phyloP scores from a whole-genome alignment of 129 eudicot genomes.

The Escallonia herrerae region DNA sequence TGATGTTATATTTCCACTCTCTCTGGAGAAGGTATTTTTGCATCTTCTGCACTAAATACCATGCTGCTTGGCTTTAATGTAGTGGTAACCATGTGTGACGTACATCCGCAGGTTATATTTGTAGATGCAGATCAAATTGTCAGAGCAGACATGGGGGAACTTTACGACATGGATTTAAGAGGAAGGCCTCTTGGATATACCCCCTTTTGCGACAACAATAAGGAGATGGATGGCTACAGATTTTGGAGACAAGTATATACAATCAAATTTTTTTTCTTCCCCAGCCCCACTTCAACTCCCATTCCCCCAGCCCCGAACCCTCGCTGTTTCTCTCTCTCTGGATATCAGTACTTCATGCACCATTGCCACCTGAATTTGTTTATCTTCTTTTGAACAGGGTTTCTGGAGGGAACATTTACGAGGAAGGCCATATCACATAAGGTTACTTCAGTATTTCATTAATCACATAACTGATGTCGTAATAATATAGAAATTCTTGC shows the following conservation, averaged over 20 bases:
- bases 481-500: neutral
- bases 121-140: constrained; percentile 98
- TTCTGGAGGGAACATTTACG: constrained; percentile 97
- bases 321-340: no score
- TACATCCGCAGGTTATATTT: constrained; percentile 76
- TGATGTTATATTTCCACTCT: constrained; percentile 96
- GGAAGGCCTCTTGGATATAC: constrained; percentile 94
- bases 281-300: neutral
- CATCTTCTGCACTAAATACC: neutral
- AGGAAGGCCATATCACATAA: constrained; percentile 94
- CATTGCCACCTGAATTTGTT: neutral
- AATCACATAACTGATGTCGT: neutral
- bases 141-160: constrained; percentile 96
- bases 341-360: no score
- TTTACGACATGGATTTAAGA: constrained; percentile 92
- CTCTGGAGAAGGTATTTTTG: constrained; percentile 75
- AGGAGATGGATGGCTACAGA: constrained; percentile 93
- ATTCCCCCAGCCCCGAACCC: no score
- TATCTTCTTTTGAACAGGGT: constrained; percentile 42
- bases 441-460: constrained; percentile 33
- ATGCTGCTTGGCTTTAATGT: neutral
- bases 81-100: neutral
- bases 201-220: constrained; percentile 94
- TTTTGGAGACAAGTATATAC: constrained; percentile 89
- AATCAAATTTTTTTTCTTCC: neutral